These are phyloP conservation scores for Eustoma russellianum DNA, from an alignment of 257 asterid species.

Conservation along the genomic window DNA sequence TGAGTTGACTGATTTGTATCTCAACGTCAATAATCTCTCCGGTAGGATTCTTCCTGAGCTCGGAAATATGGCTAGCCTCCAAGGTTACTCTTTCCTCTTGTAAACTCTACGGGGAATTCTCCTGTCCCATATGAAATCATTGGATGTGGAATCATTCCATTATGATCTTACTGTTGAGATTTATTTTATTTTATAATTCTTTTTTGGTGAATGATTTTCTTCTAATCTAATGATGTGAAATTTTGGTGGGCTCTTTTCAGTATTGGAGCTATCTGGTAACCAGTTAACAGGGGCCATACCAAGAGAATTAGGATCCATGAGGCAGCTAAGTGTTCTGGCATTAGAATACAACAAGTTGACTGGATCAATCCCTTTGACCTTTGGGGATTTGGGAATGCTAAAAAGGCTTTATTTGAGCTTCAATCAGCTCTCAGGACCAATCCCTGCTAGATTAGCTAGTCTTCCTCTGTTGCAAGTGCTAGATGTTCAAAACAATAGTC, in stretches of 20 bases:
- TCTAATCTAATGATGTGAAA: neutral
- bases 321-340: constrained; percentile 41
- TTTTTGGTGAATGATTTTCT: too few species aligned
- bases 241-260: constrained; percentile 25
- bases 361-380: constrained; percentile 49
- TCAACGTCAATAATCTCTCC: constrained; percentile 55
- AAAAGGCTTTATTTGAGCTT: constrained; percentile 45
- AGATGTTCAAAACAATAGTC: constrained; percentile 57
- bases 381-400: constrained; percentile 40
- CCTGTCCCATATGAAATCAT: too few species aligned
- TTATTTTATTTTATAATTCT: too few species aligned
- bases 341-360: constrained; percentile 39
- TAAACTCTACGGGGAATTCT: too few species aligned
- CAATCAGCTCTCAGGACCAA: constrained; percentile 68
- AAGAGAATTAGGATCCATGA: constrained; percentile 38
- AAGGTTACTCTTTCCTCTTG: constrained; percentile 37
- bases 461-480: constrained; percentile 45
- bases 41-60: constrained; percentile 53
- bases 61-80: constrained; percentile 68
- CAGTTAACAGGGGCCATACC: constrained; percentile 70
- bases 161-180: too few species aligned
- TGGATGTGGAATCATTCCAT: too few species aligned
- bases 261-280: constrained; percentile 62
- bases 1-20: constrained; percentile 71
- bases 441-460: constrained; percentile 40